These are phyloP conservation scores for Geranium rotundifolium DNA, from an alignment of 345 rosid species.

Conservation along the genomic window DNA sequence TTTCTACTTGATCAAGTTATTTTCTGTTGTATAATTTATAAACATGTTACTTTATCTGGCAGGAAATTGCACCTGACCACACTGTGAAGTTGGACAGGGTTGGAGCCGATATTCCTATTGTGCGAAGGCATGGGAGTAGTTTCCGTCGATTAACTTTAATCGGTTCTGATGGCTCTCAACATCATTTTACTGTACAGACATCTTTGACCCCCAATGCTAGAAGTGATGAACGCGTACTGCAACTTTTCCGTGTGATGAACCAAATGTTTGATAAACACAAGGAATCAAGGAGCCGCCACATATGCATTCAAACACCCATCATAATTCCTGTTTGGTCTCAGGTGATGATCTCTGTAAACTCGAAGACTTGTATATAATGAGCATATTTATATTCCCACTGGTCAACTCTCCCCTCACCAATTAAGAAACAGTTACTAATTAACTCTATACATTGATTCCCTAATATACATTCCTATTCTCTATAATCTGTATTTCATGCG, in stretches of 20 bases:
- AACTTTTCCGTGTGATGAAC: constrained; percentile 96
- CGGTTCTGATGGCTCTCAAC: constrained; percentile 95
- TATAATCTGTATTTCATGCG: too few species aligned
- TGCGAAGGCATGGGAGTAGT: constrained; percentile 98
- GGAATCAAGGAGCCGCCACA: constrained; percentile 84
- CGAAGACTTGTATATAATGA: too few species aligned
- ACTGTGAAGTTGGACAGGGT: constrained; percentile 83
- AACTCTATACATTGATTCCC: too few species aligned
- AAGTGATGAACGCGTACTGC: constrained; percentile 93
- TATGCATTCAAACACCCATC: constrained; percentile 89
- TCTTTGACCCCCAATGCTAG: constrained; percentile 98
- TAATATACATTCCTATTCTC: too few species aligned
- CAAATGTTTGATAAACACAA: constrained; percentile 99
- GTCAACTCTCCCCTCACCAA: too few species aligned
- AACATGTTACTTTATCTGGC: constrained; percentile 7
- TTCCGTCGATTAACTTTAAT: constrained; percentile 90
- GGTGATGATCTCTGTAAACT: constrained; percentile 27
- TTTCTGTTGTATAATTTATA: constrained; percentile 7
- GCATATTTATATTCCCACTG: too few species aligned
- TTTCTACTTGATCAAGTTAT: background rate
- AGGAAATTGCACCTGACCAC: constrained; percentile 96
- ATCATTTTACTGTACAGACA: constrained; percentile 94
- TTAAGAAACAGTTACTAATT: too few species aligned
- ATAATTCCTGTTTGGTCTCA: constrained; percentile 99
- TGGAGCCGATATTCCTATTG: constrained; percentile 93